These are phyloP conservation scores for Fusarium sp. DNA, from an alignment of 2,329 filamentous ascomycete genomes.

Conservation along the genomic window DNA sequence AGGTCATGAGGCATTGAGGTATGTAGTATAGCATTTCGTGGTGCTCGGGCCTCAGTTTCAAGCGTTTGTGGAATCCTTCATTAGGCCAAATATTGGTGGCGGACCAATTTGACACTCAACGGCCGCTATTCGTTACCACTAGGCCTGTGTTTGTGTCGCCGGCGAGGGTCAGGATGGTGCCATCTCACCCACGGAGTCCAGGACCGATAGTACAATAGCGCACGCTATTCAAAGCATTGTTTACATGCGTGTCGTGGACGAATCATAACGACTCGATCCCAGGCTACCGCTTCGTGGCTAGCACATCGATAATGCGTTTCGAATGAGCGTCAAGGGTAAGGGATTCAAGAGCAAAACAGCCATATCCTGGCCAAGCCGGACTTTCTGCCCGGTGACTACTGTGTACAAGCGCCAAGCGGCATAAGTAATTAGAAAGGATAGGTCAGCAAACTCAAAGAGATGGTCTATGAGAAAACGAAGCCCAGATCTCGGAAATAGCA, in stretches of 20 bases:
- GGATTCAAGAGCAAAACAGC: background rate
- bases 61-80: background rate
- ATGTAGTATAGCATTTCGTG: background rate
- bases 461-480: background rate
- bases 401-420: conserved; percentile 11
- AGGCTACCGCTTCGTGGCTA: conserved; percentile 19
- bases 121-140: conserved; percentile 21
- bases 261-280: conserved; percentile 13
- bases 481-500: background rate
- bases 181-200: background rate
- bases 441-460: background rate
- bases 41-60: background rate
- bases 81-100: background rate
- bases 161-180: background rate
- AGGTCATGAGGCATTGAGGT: background rate
- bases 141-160: background rate
- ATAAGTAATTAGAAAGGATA: background rate
- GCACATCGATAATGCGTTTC: conserved; percentile 5
- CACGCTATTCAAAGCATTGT: background rate
- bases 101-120: conserved; percentile 16
- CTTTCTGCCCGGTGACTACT: conserved; percentile 9
- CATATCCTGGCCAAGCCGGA: conserved; percentile 18
- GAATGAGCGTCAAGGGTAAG: background rate
- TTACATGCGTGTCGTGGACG: background rate
- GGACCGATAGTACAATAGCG: background rate